Base-by-base conservation (phyloP, 305 asterid genomes). In the Plantago lanceolata region DNA sequence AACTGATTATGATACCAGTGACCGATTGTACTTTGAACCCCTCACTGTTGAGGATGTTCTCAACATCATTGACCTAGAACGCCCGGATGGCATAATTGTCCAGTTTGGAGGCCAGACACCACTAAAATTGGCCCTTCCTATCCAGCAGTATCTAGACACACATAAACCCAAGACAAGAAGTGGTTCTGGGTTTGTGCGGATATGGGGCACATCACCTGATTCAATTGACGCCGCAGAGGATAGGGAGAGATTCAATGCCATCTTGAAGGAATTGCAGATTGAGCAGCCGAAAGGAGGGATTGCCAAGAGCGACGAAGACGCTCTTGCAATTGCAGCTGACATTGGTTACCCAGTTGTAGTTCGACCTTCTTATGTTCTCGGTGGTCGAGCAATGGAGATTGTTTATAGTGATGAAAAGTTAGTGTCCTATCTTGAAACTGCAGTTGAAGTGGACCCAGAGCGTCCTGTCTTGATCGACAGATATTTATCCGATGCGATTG, bases 31-130 rank as follows among this genome's bases (percentile, higher is more conserved):
- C 81, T 93, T 89, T 69, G 98, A 93, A 73, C 97, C 98, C 54
- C 86, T 93, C 51, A 93, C 97, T 2, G 90, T 87, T 40, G 98
- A 93, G 71, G 96, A 93, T 76, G 98, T 93, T 63, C 75, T 87
- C 15, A 93, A 89, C 67, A 69, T 89, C 76, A 93, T 93, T 4
- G 97, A 93, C 81, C 72, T 93, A 78, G 98, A 93, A 79, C 64
- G 85, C 67, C 99, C 99, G 2, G 99, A 93, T 72, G 99, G 97
- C 59, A 93, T 93, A 49, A 93, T 93, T 57, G 98, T 93, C 61
- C 98, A 93, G 75, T 93, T 89, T 70, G 98, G 97, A 18, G 98
- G 98, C 57, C 98, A 93, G 75, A 93, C 98, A n/a, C 98, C 97
- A 2, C 74, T 93, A 62, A 92, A 92, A 71, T 65, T 92, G 58